Evolutionary conservation across 768 basidiomycete species (phyloP), one percentile per base, ranked within the genome.

Genomic region (Pisolithus tinctorius): DNA sequence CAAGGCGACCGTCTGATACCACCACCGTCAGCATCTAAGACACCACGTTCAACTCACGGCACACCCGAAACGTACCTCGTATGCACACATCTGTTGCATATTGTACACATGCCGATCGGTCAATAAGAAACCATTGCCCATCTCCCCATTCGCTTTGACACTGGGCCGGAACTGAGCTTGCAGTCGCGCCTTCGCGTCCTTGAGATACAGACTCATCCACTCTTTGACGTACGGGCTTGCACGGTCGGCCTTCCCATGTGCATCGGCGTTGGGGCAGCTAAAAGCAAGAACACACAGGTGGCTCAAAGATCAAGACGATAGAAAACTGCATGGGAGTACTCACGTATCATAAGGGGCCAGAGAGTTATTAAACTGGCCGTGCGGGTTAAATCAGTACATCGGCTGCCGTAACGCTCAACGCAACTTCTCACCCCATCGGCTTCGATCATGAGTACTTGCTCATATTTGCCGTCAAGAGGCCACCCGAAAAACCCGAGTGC

Each of bases 61-160:
- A 37, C 41, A 13, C 11, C 9, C 13, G 25, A 30, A 51, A 58
- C 70, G 16, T 46, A 84, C 87, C 77, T 93, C 91, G 57, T 92
- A 93, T 6, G 89, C 81, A 58, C 92, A 93, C 67, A 86, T 73
- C 65, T 88, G 83, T 60, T 91, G 89, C 75, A 92, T 80, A 9
- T 74, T 76, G 54, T 84, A 92, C 1, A 86, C 71, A 55, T 93
- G 88, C 55, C 84, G 80, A 29, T 81, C 74, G 6, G 73, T 74
- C 38, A 93, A 65, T 3, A 80, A 68, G 48, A 83, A 80, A 3
- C 88, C 90, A 20, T 52, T 36, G 1, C 58, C 53, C 27, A 6
- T 10, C 25, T 37, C 50, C 9, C 51, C 57, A 11, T 57, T 36
- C 1, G 51, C 4, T 6, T 45, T 45, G 44, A 45, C 29, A 31